Percentiles rank a stretch among this genome's conserved stretches.
Evolutionary conservation across 2,329 filamentous ascomycete species (phyloP).

Genomic region (Leptographium flavum): DNA sequence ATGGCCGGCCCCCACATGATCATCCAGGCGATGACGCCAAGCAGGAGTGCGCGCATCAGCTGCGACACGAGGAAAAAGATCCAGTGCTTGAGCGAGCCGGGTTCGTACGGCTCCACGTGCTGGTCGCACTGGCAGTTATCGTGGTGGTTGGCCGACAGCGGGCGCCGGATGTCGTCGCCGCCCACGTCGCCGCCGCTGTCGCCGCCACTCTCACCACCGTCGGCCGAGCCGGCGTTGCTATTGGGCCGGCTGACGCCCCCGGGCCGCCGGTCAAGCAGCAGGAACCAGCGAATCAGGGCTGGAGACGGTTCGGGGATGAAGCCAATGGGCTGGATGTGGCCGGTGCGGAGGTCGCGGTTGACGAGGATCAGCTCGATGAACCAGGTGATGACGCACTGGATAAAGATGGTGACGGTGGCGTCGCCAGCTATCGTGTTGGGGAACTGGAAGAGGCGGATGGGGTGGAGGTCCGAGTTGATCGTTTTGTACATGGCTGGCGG

Average conservation of each 20-base stretch:
- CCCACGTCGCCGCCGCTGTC: not conserved
- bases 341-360: conserved; percentile 28
- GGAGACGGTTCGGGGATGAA: conserved; percentile 23
- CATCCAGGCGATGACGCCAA: conserved; percentile 24
- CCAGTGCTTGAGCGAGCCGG: conserved; percentile 18
- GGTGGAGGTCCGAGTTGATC: conserved; percentile 19
- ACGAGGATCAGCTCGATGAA: conserved; percentile 33
- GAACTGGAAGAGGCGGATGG: conserved; percentile 32
- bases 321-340: conserved; percentile 31
- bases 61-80: conserved; percentile 21
- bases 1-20: conserved; percentile 29
- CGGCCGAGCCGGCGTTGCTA: not conserved
- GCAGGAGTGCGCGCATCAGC: conserved; percentile 20
- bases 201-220: not conserved
- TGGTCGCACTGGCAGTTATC: conserved; percentile 7
- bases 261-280: conserved; percentile 23
- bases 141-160: conserved; percentile 6
- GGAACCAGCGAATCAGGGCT: conserved; percentile 25
- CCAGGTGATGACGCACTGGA: conserved; percentile 38
- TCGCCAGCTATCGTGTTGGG: conserved; percentile 38
- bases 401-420: conserved; percentile 33
- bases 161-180: not conserved
- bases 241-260: not conserved
- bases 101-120: conserved; percentile 13
- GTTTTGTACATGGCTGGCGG: conserved; percentile 31